A percentile compares a stretch with the other conserved stretches of the same genome.
These are phyloP conservation scores for Stagonosporopsis rhizophila DNA, from an alignment of 2,329 filamentous ascomycete genomes.

Conservation along the genomic window DNA sequence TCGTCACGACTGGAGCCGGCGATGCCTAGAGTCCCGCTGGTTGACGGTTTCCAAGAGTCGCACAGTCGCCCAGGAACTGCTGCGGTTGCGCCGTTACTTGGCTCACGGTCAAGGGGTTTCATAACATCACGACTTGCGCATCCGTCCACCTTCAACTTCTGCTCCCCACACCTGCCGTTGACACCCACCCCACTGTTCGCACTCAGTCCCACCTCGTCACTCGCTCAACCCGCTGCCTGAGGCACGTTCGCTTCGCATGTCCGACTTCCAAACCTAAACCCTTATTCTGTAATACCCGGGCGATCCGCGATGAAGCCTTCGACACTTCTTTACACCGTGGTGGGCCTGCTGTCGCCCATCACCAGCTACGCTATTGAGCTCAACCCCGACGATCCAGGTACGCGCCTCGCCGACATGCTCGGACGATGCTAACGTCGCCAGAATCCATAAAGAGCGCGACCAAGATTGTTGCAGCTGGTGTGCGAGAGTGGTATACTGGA, in stretches of 20 bases:
- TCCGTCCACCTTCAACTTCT: background rate
- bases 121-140: slow-evolving; percentile 25
- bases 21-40: slow-evolving; percentile 8
- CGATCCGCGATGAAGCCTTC: slow-evolving; percentile 31
- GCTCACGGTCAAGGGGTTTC: slow-evolving; percentile 26
- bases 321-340: slow-evolving; percentile 18
- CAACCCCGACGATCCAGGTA: slow-evolving; percentile 30
- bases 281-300: slow-evolving; percentile 14
- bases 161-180: slow-evolving; percentile 6
- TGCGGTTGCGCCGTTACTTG: slow-evolving; percentile 29
- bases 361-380: slow-evolving; percentile 27
- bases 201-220: slow-evolving; percentile 13
- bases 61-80: slow-evolving; percentile 28
- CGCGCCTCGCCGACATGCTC: background rate
- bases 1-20: slow-evolving; percentile 5
- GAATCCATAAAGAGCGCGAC: slow-evolving; percentile 68
- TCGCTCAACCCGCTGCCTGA: slow-evolving; percentile 18
- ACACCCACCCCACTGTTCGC: background rate
- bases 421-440: slow-evolving; percentile 39
- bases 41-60: slow-evolving; percentile 25
- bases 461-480: slow-evolving; percentile 65
- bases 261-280: background rate
- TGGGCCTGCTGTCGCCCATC: slow-evolving; percentile 28
- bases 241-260: slow-evolving; percentile 21
- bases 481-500: slow-evolving; percentile 70